phyloP scores from a whole-genome alignment of 1,139 yeast species.

The Tardiomyces depauwii region DNA sequence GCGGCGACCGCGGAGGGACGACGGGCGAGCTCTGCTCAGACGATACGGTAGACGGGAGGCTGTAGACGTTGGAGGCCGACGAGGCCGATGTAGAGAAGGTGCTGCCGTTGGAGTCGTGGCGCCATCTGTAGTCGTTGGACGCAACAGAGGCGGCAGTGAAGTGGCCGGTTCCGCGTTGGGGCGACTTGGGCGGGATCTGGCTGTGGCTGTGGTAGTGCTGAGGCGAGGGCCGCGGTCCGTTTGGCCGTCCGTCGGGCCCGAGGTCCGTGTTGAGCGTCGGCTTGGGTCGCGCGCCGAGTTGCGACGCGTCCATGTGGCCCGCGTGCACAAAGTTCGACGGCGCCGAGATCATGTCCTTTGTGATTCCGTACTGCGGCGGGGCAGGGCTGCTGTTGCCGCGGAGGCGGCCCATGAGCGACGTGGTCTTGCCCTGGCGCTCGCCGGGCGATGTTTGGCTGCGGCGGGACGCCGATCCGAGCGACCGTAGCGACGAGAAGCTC shows the following conservation, averaged over 20 bases:
- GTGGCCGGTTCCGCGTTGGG: background rate
- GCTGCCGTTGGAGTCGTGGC: background rate
- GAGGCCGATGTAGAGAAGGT: background rate
- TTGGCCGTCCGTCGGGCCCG: background rate
- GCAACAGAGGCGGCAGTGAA: background rate
- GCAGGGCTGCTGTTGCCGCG: constrained; percentile 1
- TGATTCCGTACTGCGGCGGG: background rate
- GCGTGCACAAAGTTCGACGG: constrained; percentile 19
- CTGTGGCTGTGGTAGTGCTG: background rate
- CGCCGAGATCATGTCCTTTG: constrained; percentile 10
- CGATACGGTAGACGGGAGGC: background rate
- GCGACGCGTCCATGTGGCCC: constrained; percentile 14
- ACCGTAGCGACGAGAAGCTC: background rate
- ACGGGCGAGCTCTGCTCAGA: background rate
- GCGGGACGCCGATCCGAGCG: background rate
- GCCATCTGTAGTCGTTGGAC: background rate
- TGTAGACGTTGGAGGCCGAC: background rate
- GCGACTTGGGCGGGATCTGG: background rate
- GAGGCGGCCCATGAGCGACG: background rate
- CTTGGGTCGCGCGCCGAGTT: background rate
- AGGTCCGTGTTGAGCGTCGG: background rate
- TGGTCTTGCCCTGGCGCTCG: constrained; percentile 1
- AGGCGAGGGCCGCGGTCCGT: background rate
- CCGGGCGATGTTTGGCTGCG: background rate
- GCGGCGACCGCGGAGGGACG: background rate